phyloP scores from a whole-genome alignment of 495 filamentous ascomycete genomes.

The Bacidia gigantensis region DNA sequence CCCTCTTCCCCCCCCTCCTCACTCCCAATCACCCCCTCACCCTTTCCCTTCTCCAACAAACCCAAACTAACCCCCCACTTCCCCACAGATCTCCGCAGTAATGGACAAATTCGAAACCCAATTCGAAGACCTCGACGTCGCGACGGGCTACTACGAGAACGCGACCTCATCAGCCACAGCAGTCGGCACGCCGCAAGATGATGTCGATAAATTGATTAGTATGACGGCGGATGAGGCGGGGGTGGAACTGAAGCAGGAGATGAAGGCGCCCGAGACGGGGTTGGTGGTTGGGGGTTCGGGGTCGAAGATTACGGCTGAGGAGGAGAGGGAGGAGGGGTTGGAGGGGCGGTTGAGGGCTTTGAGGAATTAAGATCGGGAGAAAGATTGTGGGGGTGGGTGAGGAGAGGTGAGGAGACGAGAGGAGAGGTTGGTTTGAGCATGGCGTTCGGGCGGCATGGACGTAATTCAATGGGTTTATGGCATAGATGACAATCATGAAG shows the following conservation, averaged over 20 bases:
- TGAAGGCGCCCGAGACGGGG: slow-evolving; percentile 34
- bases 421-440: slow-evolving; percentile 6
- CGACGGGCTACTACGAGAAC: slow-evolving; percentile 71
- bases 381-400: background rate
- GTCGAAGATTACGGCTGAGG: slow-evolving; percentile 27
- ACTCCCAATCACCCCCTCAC: background rate
- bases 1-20: background rate
- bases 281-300: slow-evolving; percentile 15
- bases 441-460: background rate
- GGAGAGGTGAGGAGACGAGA: background rate
- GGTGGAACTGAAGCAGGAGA: slow-evolving; percentile 55
- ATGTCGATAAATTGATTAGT: slow-evolving; percentile 64
- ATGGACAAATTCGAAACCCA: slow-evolving; percentile 75
- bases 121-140: slow-evolving; percentile 74
- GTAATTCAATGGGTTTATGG: background rate
- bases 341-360: slow-evolving; percentile 34
- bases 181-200: slow-evolving; percentile 65
- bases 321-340: slow-evolving; percentile 34
- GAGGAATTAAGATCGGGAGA: slow-evolving; percentile 24
- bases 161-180: slow-evolving; percentile 62
- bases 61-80: background rate
- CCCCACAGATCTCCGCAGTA: slow-evolving; percentile 35
- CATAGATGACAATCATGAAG: too few relatives aligned
- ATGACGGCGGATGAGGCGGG: slow-evolving; percentile 77
- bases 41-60: background rate